phyloP scores from a whole-genome alignment of 768 basidiomycete species.

The Butyriboletus loyo region DNA sequence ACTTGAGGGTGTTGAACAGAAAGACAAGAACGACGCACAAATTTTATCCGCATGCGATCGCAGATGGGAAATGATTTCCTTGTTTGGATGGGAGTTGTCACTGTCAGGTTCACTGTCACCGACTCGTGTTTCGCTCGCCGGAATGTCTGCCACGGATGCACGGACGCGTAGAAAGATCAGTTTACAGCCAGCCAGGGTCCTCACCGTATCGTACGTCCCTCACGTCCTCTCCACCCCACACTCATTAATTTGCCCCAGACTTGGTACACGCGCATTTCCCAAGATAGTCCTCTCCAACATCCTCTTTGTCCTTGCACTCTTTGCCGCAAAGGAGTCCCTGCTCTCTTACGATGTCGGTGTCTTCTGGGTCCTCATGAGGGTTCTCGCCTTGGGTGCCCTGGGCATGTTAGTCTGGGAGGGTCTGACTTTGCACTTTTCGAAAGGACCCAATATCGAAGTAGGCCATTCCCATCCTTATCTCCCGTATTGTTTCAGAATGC shows the following conservation, averaged over 20 bases:
- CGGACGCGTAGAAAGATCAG: constrained; percentile 64
- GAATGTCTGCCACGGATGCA: constrained; percentile 65
- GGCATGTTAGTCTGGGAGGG: constrained; percentile 62
- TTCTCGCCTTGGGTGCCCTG: constrained; percentile 70
- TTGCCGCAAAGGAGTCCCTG: constrained; percentile 65
- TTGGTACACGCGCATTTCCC: constrained; percentile 51
- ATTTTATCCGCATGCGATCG: constrained; percentile 5
- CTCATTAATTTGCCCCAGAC: constrained; percentile 33
- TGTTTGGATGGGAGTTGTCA: constrained; percentile 1
- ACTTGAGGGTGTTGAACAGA: constrained; percentile 1
- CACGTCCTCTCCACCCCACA: not conserved
- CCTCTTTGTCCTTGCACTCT: constrained; percentile 59
- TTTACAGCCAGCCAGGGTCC: constrained; percentile 52
- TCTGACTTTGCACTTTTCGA: constrained; percentile 50
- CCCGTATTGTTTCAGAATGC: constrained; percentile 6
- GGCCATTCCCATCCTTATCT: constrained; percentile 20
- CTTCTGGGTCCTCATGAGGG: constrained; percentile 74
- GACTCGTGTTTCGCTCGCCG: constrained; percentile 8
- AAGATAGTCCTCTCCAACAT: constrained; percentile 59
- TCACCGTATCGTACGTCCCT: constrained; percentile 50
- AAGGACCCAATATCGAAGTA: constrained; percentile 60
- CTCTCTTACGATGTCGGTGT: constrained; percentile 64
- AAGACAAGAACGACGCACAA: not conserved
- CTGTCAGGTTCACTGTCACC: not conserved
- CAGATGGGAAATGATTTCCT: constrained; percentile 20